Evolutionary conservation across 495 filamentous ascomycete genomes (phyloP).

Genomic region (Penicillium herquei): DNA sequence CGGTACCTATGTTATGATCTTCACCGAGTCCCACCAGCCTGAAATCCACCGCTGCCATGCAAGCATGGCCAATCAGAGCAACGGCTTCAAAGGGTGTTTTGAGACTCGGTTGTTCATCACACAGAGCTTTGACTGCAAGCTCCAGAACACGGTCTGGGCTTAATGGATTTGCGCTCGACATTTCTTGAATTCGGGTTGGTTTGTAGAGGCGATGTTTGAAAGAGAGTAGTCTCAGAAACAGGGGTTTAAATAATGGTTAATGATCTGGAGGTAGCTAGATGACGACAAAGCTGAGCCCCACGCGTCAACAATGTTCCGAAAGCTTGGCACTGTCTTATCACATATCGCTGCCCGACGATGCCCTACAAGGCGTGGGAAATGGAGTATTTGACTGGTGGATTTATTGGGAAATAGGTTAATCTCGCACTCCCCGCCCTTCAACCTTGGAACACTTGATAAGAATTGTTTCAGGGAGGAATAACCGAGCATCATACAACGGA

Average conservation of each 20-base stretch:
- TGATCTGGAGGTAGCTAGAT: background rate
- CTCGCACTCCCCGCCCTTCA: too few species aligned
- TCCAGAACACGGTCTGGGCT: conserved; percentile 31
- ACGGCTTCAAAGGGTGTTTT: conserved; percentile 80
- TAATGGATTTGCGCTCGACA: conserved; percentile 24
- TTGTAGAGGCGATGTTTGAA: background rate
- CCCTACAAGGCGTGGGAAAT: too few species aligned
- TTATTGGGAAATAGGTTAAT: too few species aligned
- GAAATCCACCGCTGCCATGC: conserved; percentile 78
- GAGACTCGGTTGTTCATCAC: conserved; percentile 47
- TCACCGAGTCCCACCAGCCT: conserved; percentile 79
- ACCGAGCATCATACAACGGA: too few species aligned
- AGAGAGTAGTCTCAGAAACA: background rate
- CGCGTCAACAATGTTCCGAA: conserved; percentile 3
- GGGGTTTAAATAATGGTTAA: background rate
- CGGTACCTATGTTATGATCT: conserved; percentile 65
- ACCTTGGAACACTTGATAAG: too few species aligned
- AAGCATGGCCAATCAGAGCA: conserved; percentile 80
- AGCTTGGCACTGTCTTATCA: background rate
- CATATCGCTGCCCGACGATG: conserved; percentile 1
- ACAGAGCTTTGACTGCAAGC: conserved; percentile 33
- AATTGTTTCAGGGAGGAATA: too few species aligned
- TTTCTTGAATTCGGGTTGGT: conserved; percentile 5
- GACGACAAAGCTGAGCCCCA: conserved; percentile 1
- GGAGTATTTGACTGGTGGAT: too few species aligned